Evolutionary conservation across 2,329 filamentous ascomycete species (phyloP).

Genomic region (Calonectria hawksworthii): DNA sequence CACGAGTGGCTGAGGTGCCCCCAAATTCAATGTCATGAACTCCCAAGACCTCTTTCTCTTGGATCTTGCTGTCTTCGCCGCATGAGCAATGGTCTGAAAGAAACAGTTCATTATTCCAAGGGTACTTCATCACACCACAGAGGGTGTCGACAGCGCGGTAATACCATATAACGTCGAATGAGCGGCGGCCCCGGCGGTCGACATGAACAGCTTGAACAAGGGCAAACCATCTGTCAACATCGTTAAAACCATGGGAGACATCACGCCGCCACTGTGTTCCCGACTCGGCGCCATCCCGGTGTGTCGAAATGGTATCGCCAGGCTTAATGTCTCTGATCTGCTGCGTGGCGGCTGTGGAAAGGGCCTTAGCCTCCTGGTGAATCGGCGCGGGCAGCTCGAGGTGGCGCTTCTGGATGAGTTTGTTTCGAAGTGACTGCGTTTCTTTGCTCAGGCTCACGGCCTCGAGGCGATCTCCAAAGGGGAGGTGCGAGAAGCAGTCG

Average conservation of each 20-base stretch:
- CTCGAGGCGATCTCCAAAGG: constrained; percentile 68
- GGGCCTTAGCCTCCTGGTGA: constrained; percentile 37
- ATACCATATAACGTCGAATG: constrained; percentile 80
- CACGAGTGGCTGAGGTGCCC: constrained; percentile 58
- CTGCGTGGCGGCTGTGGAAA: constrained; percentile 41
- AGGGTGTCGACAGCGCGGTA: constrained; percentile 80
- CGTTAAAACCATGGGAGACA: constrained; percentile 55
- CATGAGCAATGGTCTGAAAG: constrained; percentile 84
- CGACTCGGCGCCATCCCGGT: constrained; percentile 59
- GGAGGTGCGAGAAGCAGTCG: constrained; percentile 74
- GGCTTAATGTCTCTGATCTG: constrained; percentile 53
- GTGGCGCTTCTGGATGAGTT: constrained; percentile 45
- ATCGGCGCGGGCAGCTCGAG: constrained; percentile 46
- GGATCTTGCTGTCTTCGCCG: constrained; percentile 60
- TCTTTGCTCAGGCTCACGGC: constrained; percentile 45
- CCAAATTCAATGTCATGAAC: constrained; percentile 73
- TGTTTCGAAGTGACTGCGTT: constrained; percentile 46
- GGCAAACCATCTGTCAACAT: constrained; percentile 75
- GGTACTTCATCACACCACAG: constrained; percentile 77
- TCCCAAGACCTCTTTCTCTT: constrained; percentile 67
- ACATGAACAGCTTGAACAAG: constrained; percentile 72
- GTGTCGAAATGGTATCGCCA: constrained; percentile 65
- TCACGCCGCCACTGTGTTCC: constrained; percentile 70
- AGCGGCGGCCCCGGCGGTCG: constrained; percentile 50
- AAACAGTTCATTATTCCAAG: constrained; percentile 80